Conservation (phyloP, 495 filamentous ascomycete species). For the Talaromyces ruber region DNA sequence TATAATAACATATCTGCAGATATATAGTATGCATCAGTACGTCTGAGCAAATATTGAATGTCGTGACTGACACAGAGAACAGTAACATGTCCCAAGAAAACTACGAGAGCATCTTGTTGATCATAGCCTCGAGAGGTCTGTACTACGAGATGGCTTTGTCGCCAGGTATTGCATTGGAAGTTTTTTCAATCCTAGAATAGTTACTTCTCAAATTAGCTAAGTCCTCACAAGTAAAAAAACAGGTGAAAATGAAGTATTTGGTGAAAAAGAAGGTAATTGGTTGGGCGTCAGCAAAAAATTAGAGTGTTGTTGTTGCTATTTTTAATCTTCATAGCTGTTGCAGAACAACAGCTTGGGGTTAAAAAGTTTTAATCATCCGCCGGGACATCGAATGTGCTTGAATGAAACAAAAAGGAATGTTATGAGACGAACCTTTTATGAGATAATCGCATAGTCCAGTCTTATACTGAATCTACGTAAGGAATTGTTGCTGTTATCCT, state of each 20-base stretch:
- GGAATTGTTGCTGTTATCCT: background rate
- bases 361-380: constrained; percentile 52
- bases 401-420: constrained; percentile 6
- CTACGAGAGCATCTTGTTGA: background rate
- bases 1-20: background rate
- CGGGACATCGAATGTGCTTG: constrained; percentile 9
- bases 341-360: constrained; percentile 41
- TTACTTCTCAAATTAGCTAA: constrained; percentile 1
- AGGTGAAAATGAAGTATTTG: constrained; percentile 2
- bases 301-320: constrained; percentile 54
- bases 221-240: background rate
- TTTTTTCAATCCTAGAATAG: background rate
- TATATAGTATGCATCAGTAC: background rate
- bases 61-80: background rate
- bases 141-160: background rate
- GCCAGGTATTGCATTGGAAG: background rate
- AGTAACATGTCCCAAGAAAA: background rate
- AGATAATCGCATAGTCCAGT: background rate
- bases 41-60: background rate
- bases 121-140: background rate
- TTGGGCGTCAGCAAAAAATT: constrained; percentile 53
- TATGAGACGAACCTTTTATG: background rate
- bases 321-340: constrained; percentile 40
- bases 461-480: background rate
- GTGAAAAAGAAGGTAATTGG: constrained; percentile 11